These are phyloP conservation scores for Daldinia sp. DNA, from an alignment of 2,329 filamentous ascomycete species.

Conservation along the genomic window DNA sequence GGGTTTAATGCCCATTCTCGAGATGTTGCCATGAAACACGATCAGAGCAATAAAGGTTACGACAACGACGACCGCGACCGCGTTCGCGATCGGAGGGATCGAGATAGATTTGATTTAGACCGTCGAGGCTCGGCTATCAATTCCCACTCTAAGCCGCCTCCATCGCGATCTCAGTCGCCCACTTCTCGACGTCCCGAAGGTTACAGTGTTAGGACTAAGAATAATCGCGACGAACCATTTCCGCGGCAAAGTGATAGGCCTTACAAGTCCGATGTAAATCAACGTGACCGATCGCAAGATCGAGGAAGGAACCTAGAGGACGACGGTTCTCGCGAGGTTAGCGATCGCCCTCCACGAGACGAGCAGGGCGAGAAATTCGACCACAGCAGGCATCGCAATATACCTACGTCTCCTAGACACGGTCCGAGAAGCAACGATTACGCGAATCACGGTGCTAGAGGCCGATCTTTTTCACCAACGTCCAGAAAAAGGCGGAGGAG, in stretches of 20 bases:
- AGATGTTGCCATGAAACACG: slow-evolving; percentile 59
- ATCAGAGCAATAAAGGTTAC: slow-evolving; percentile 53
- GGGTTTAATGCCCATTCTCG: slow-evolving; percentile 45
- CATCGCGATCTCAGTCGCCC: slow-evolving; percentile 46
- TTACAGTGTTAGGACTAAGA: slow-evolving; percentile 44
- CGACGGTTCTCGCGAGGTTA: slow-evolving; percentile 43
- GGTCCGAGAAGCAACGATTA: slow-evolving; percentile 52
- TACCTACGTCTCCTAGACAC: slow-evolving; percentile 47
- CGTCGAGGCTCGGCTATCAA: slow-evolving; percentile 43
- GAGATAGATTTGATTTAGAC: slow-evolving; percentile 51
- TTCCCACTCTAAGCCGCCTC: slow-evolving; percentile 38
- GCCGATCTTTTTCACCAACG: slow-evolving; percentile 54
- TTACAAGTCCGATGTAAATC: slow-evolving; percentile 52
- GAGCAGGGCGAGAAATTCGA: slow-evolving; percentile 37
- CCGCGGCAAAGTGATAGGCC: slow-evolving; percentile 53
- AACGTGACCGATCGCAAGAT: slow-evolving; percentile 56
- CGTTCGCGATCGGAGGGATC: slow-evolving; percentile 50
- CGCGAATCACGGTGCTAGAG: slow-evolving; percentile 52
- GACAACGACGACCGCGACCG: slow-evolving; percentile 44
- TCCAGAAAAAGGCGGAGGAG: slow-evolving; percentile 59
- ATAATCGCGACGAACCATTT: slow-evolving; percentile 43
- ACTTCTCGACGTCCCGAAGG: slow-evolving; percentile 43
- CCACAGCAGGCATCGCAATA: slow-evolving; percentile 51
- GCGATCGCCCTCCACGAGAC: slow-evolving; percentile 41
- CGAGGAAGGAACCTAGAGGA: slow-evolving; percentile 53